Evolutionary conservation across 2,329 filamentous ascomycete species (phyloP), one percentile per base, ranked within the genome.

Genomic region (Neodidymelliopsis sp.): DNA sequence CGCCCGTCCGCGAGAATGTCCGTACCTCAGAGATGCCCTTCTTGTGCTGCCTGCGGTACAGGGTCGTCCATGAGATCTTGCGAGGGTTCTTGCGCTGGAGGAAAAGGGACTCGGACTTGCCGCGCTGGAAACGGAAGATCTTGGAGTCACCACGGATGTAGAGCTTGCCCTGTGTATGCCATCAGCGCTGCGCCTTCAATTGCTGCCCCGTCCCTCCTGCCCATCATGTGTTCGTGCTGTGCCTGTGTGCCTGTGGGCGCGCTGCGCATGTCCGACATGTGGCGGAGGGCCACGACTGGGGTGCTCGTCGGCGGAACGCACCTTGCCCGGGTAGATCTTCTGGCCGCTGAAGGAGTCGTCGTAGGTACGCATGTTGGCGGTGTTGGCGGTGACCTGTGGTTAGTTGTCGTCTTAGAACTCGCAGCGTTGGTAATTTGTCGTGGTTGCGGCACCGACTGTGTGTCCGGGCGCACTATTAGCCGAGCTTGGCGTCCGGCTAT

Each of bases 1-100:
- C 39, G 19, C 27, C 45, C 47, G 40, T 50, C 47, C 47, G 25
- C 35, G 47, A 50, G 40, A 50, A 41, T 45, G 44, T 45, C 40
- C 47, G 47, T 88, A 97, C 94, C 92, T 99, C 94, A 85, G 93
- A 96, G 83, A 97, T 95, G 88, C 94, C 94, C 91, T 99, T 99
- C 86, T 92, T 94, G 89, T 97, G 93, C 84, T 96, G 90, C 81
- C 93, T 90, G 80, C 94, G 88, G 90, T 90, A 99, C 64, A 99
- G 90, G 73, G 92, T 88, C 68, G 94, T 99, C 94, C 94, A 99
- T 70, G 93, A 88, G 80, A 99, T 97, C 79, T 93, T 91, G 81
- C 94, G 93, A 78, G 94, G 94, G 88, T 99, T 99, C 91, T 99
- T 99, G 86, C 94, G 93, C 87, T 99, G 94, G 72, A 97, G 90